Conservation (phyloP, 495 filamentous ascomycete species). For the Staphylotrichum longicolle region DNA sequence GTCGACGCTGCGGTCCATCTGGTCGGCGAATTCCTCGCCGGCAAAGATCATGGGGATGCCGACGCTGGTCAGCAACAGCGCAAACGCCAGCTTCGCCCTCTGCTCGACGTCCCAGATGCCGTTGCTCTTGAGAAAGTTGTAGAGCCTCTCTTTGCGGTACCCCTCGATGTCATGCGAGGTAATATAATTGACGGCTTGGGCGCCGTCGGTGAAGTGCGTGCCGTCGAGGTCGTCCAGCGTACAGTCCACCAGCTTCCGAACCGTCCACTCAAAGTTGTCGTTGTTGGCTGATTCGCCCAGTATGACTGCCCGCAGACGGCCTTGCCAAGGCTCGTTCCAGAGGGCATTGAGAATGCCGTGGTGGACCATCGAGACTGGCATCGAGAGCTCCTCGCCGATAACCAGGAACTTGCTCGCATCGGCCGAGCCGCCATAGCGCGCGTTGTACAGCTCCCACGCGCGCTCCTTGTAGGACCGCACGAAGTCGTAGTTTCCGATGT, state of each 20-base stretch:
- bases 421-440: constrained; percentile 13
- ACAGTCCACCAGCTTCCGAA: constrained; percentile 33
- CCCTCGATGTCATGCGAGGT: constrained; percentile 38
- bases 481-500: constrained; percentile 36
- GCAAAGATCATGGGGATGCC: constrained; percentile 40
- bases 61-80: constrained; percentile 34
- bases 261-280: constrained; percentile 34
- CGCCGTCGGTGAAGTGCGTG: constrained; percentile 28
- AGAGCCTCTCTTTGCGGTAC: constrained; percentile 31
- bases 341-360: constrained; percentile 29
- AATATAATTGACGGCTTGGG: constrained; percentile 37
- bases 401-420: constrained; percentile 33
- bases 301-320: constrained; percentile 25
- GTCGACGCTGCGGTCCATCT: constrained; percentile 30
- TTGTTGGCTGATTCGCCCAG: constrained; percentile 20
- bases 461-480: constrained; percentile 31
- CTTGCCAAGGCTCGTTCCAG: constrained; percentile 36
- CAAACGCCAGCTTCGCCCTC: constrained; percentile 33
- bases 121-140: constrained; percentile 29
- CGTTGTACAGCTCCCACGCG: constrained; percentile 30
- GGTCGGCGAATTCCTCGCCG: constrained; percentile 37
- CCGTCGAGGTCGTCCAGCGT: constrained; percentile 26
- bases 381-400: constrained; percentile 36
- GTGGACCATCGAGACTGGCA: constrained; percentile 29
- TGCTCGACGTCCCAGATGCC: constrained; percentile 28